Evolutionary conservation across 2,329 filamentous ascomycete species (phyloP), one percentile per base, ranked within the genome.

Genomic region (Colletotrichum tofieldiae): DNA sequence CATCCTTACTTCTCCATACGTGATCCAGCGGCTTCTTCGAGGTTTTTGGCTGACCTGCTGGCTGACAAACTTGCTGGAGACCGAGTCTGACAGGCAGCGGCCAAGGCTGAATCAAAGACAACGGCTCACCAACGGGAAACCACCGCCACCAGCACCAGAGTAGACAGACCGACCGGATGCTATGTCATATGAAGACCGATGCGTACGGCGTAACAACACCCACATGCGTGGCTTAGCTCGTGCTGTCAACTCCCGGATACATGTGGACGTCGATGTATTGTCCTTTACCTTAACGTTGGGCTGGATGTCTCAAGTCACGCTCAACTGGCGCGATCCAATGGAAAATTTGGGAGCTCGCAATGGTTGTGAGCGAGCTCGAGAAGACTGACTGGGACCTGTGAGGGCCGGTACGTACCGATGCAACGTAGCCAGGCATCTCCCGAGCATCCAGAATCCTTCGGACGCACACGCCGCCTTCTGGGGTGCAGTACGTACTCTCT

Each of bases 401-500:
- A 45, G 14, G 8, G 9, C 14, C 9, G 23, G 9, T 52, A 70
- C 61, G 54, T 70, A 41, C 37, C 62, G 55, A 70, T 66, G 61
- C 32, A 54, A 66, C 67, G 45, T 70, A 26, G 26, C 39, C 67
- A 65, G 29, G 54, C 43, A 59, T 70, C 54, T 66, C 54, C 67
- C 62, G 54, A 66, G 62, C 45, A 39, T 55, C 55, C 63, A 60
- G 65, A 32, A 70, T 70, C 62, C 67, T 70, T 70, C 67, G 62
- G 47, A 52, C 65, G 64, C 64, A 67, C 64, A 60, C 41, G 63
- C 63, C 63, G 63, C 63, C 63, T n/a, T 41, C n/a, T 58, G 37
- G 41, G 35, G 23, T 7, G 16, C 47, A 32, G 47, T 64, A 64
- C 61, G 61, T 64, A 51, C 23, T 63, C 56, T 35, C 23, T 51